phyloP scores from a whole-genome alignment of 2,329 filamentous ascomycete genomes.

The Drechmeria coniospora region DNA sequence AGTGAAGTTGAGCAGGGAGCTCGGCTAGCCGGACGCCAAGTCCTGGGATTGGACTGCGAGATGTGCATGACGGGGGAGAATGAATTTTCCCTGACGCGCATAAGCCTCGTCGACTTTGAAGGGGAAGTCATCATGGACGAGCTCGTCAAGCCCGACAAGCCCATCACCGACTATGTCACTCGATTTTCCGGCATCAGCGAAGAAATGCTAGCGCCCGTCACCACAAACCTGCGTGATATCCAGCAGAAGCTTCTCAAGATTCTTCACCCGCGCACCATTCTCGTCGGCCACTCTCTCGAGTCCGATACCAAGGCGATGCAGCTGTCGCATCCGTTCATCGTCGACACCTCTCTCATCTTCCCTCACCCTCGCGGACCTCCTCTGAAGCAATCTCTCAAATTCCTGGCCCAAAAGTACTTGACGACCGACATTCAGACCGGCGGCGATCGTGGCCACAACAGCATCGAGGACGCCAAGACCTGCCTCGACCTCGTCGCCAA shows the following conservation, averaged over 20 bases:
- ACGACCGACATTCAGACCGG: conserved; percentile 77
- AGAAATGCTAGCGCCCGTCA: conserved; percentile 66
- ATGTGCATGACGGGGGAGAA: conserved; percentile 84
- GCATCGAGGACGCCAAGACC: conserved; percentile 79
- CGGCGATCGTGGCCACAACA: conserved; percentile 65
- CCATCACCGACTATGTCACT: conserved; percentile 88
- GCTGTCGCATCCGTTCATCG: conserved; percentile 79
- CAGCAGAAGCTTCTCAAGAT: conserved; percentile 61
- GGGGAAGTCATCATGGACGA: conserved; percentile 73
- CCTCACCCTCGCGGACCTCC: conserved; percentile 83
- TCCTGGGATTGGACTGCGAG: conserved; percentile 84
- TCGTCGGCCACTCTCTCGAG: conserved; percentile 69
- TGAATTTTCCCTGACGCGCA: conserved; percentile 70
- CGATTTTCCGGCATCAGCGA: conserved; percentile 84
- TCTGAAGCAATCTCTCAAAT: conserved; percentile 82
- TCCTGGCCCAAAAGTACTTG: conserved; percentile 73
- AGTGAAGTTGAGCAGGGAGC: conserved; percentile 63
- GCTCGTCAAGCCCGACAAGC: conserved; percentile 75
- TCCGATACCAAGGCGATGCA: conserved; percentile 73
- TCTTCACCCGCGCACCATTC: conserved; percentile 55
- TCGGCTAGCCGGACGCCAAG: conserved; percentile 63
- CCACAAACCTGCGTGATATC: conserved; percentile 70
- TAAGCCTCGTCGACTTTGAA: conserved; percentile 78
- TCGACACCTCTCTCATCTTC: conserved; percentile 82
- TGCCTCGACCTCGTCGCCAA: conserved; percentile 87